Evolutionary conservation across 2,329 filamentous ascomycete genomes (phyloP), one percentile per base, ranked within the genome.

Genomic region (Nemania bipapillata): DNA sequence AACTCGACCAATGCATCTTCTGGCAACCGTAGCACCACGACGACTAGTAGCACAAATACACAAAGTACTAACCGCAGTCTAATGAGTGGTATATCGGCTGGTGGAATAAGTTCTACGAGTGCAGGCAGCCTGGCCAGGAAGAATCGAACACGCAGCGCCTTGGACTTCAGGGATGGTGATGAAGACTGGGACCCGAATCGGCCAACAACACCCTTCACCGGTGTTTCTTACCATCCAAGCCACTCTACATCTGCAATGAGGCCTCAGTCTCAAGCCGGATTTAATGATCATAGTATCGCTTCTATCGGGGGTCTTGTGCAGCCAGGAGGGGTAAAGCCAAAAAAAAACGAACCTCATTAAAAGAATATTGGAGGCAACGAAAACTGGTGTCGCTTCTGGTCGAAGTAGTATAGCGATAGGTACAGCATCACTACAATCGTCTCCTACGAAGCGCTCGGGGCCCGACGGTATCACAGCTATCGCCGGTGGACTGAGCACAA

Each of bases 321-420:
- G 68, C 94, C 94, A 12, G 71, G 63, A 8, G 68, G 28, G 3
- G 61, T 62, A 0, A 92, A 94, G 80, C 85, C 89, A 0, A 93
- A 92, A 71, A n/a, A 96, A 93, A 79, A 90, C 91, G 70, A 95
- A 93, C 56, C 97, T 98, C 76, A 96, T 98, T 85, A 96, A 95
- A 80, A 96, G 97, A 77, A 95, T 98, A 74, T 89, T 97, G 32
- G 94, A 97, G 72, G 93, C 93, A 2, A 95, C 94, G 17, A 97
- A 97, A 82, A 97, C 95, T 0, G 93, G 94, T 35, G 94, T 96
- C 37, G 95, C 95, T 1, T 97, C 90, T 77, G 93, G 92, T 61
- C 89, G 95, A 70, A 96, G 91, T 72, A 97, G 91, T 71, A 93
- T 97, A 72, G 91, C 91, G 2, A 87, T 89, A 35, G 87, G 87